These are phyloP conservation scores for Umbelopsis vinacea DNA, from an alignment of 192 early-diverging fungal genomes.

Conservation along the genomic window DNA sequence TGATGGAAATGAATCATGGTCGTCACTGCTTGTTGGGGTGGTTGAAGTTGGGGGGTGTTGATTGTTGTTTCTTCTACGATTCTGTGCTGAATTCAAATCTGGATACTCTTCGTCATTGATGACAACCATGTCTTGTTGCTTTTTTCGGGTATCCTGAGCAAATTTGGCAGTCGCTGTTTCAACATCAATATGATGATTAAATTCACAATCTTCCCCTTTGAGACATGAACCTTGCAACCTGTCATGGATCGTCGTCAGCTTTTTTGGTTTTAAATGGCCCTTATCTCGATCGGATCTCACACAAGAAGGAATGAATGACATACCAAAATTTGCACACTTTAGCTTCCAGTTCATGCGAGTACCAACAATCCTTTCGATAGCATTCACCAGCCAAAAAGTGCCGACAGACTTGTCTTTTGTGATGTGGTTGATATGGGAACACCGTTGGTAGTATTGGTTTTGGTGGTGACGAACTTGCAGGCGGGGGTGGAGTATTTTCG, in stretches of 20 bases:
- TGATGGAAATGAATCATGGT: constrained; percentile 1
- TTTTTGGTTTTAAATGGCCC: too few relatives aligned
- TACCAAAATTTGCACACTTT: constrained; percentile 66
- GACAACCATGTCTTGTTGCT: constrained; percentile 17
- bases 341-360: constrained; percentile 54
- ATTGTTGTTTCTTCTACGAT: neutral
- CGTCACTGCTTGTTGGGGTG: neutral
- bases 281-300: neutral
- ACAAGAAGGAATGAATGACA: constrained; percentile 26
- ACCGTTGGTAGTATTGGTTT: neutral
- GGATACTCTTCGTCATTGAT: constrained; percentile 21
- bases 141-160: constrained; percentile 14
- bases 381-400: constrained; percentile 61
- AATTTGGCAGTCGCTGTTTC: constrained; percentile 37
- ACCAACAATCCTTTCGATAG: constrained; percentile 61
- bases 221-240: constrained; percentile 59
- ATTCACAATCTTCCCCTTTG: constrained; percentile 57
- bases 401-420: constrained; percentile 50
- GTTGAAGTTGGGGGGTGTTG: neutral
- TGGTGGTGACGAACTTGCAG: neutral
- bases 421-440: constrained; percentile 8
- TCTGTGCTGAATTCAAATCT: constrained; percentile 6
- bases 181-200: constrained; percentile 52
- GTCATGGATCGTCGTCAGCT: neutral
- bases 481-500: neutral